Percentiles rank a stretch among this genome's conserved stretches.
Conservation (phyloP, 306 rosid genomes). For the Glycine soja region DNA sequence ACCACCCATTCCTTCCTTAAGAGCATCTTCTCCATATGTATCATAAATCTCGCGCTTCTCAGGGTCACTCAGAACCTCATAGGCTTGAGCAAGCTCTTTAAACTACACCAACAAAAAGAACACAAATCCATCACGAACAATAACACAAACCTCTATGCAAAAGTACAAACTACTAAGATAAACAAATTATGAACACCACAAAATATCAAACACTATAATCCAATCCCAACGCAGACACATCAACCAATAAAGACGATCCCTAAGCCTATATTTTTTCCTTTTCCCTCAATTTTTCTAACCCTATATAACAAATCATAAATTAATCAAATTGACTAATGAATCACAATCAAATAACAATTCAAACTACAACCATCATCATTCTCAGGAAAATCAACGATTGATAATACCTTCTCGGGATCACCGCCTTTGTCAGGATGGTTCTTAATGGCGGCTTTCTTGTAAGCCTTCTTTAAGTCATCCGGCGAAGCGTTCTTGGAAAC, state of each 20-base stretch:
- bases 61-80: constrained; percentile 83
- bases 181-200: background rate
- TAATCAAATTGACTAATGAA: background rate
- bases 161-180: background rate
- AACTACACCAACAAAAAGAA: constrained; percentile 53
- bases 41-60: constrained; percentile 91
- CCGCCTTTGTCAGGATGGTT: constrained; percentile 96
- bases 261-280: background rate
- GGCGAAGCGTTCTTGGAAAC: constrained; percentile 76
- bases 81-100: constrained; percentile 89
- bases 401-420: constrained; percentile 82
- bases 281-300: background rate
- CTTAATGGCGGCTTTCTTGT: constrained; percentile 86
- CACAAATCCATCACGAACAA: background rate
- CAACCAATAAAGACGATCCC: background rate
- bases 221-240: background rate
- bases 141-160: too few relatives aligned
- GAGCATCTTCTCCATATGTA: constrained; percentile 92
- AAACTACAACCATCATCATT: background rate
- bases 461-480: constrained; percentile 92
- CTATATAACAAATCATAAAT: background rate
- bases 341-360: background rate
- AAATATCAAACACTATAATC: background rate
- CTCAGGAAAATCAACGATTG: too few relatives aligned
- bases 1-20: constrained; percentile 83